A percentile compares a stretch with the other conserved stretches of the same genome.
Conservation (phyloP, 2,329 filamentous ascomycete species). For the Aspergillus carbonarius region DNA sequence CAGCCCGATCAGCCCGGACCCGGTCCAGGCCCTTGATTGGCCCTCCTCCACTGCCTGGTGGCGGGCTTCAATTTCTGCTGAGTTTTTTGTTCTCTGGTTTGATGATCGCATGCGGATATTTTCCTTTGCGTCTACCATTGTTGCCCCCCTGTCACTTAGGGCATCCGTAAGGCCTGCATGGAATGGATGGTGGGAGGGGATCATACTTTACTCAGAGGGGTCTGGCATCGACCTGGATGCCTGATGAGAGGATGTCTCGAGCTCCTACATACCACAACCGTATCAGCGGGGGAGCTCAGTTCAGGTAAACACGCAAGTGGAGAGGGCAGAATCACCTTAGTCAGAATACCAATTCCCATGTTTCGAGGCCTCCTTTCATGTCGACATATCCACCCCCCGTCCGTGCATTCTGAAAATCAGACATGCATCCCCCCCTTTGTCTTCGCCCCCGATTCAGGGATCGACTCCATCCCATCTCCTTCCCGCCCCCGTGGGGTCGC, state of each 20-base stretch:
- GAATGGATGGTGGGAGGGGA: not conserved
- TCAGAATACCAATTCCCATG: not conserved
- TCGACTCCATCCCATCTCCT: conserved; percentile 5
- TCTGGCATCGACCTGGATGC: conserved; percentile 1
- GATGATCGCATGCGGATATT: not conserved
- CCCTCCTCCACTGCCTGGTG: not conserved
- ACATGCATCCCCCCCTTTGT: not conserved
- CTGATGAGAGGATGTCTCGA: not conserved
- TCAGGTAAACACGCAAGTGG: not conserved
- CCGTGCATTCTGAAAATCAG: not conserved
- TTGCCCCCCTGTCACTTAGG: not conserved
- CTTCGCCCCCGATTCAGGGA: not conserved
- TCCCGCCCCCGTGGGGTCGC: conserved; percentile 7
- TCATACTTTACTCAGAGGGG: not conserved
- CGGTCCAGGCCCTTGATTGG: conserved; percentile 2
- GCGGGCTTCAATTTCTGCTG: not conserved
- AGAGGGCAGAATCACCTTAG: not conserved
- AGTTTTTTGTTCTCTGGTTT: not conserved
- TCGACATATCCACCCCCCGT: not conserved
- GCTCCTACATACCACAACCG: not conserved
- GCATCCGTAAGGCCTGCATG: not conserved
- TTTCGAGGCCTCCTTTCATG: not conserved
- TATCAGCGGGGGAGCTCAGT: not conserved
- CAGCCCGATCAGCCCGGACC: conserved; percentile 4
- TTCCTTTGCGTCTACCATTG: not conserved